Evolutionary conservation across 306 rosid species (phyloP).

Genomic region (Oxytropis ochrocephala): DNA sequence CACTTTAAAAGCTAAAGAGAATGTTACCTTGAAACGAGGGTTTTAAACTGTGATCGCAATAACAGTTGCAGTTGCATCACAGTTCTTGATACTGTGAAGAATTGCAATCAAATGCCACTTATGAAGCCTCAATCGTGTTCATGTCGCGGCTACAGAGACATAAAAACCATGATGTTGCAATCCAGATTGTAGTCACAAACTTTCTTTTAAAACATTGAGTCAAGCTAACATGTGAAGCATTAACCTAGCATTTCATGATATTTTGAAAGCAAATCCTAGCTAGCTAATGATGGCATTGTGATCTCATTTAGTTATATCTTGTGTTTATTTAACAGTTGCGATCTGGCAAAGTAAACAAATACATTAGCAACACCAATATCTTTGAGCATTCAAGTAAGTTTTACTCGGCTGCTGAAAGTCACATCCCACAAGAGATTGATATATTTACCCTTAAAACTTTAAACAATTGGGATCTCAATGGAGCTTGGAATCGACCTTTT

Average conservation of each 20-base stretch:
- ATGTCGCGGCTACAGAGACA: too few relatives aligned
- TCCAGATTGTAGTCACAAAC: too few relatives aligned
- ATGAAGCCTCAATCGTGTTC: too few relatives aligned
- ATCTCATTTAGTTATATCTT: neutral
- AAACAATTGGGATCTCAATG: conserved; percentile 48
- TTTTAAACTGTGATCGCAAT: too few relatives aligned
- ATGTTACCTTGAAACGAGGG: too few relatives aligned
- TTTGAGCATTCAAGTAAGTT: conserved; percentile 60
- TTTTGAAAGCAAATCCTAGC: neutral
- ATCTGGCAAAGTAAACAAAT: conserved; percentile 58
- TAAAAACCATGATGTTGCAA: too few relatives aligned
- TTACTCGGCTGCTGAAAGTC: conserved; percentile 54
- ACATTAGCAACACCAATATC: conserved; percentile 59
- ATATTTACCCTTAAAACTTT: conserved; percentile 37
- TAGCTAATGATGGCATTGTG: neutral
- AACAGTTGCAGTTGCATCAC: too few relatives aligned
- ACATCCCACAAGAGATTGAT: conserved; percentile 65
- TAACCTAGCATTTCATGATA: neutral
- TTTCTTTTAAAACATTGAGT: too few relatives aligned
- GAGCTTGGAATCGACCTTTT: conserved; percentile 58
- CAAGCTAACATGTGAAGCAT: neutral
- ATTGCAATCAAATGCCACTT: too few relatives aligned
- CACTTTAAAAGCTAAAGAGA: too few relatives aligned
- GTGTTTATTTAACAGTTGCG: conserved; percentile 42
- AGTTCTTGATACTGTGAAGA: too few relatives aligned